Conservation (phyloP, 495 filamentous ascomycete genomes). For the Podospora pseudoanserina region DNA sequence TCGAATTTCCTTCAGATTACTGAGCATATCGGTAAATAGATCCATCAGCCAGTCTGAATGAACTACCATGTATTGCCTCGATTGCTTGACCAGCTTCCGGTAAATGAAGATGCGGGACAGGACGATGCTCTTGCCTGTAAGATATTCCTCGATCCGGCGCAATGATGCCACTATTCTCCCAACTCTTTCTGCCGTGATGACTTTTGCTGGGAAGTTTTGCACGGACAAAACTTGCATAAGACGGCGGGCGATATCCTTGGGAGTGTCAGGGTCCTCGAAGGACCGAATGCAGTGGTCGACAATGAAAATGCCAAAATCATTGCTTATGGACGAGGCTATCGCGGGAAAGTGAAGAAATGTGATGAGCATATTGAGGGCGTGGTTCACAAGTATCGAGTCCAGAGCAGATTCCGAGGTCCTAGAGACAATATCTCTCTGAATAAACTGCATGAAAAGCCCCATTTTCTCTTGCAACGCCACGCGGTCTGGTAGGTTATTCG, state of each 20-base stretch:
- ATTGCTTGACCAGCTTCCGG: constrained; percentile 65
- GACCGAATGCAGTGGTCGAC: constrained; percentile 71
- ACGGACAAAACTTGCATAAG: constrained; percentile 72
- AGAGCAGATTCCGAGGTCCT: constrained; percentile 47
- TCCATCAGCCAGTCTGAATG: constrained; percentile 73
- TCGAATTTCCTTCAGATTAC: constrained; percentile 70
- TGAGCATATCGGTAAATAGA: constrained; percentile 76
- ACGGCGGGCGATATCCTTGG: constrained; percentile 73
- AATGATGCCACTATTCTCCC: constrained; percentile 64
- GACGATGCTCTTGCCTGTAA: constrained; percentile 73
- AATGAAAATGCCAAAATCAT: constrained; percentile 74
- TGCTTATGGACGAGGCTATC: constrained; percentile 60
- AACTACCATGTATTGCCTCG: constrained; percentile 59
- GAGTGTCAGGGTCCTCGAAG: constrained; percentile 51
- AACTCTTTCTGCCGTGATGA: constrained; percentile 67
- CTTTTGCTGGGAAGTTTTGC: constrained; percentile 69
- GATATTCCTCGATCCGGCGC: constrained; percentile 64
- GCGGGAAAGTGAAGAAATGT: constrained; percentile 66
- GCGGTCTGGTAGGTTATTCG: constrained; percentile 68
- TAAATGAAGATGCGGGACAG: constrained; percentile 73
- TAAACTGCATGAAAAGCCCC: constrained; percentile 66
- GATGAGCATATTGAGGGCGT: constrained; percentile 69
- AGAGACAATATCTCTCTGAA: constrained; percentile 69
- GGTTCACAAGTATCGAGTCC: constrained; percentile 64
- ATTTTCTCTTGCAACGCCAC: constrained; percentile 72